A percentile compares a stretch with the other conserved stretches of the same genome.
Evolutionary conservation across 257 asterid genomes (phyloP).

Genomic region (Misopates orontium): DNA sequence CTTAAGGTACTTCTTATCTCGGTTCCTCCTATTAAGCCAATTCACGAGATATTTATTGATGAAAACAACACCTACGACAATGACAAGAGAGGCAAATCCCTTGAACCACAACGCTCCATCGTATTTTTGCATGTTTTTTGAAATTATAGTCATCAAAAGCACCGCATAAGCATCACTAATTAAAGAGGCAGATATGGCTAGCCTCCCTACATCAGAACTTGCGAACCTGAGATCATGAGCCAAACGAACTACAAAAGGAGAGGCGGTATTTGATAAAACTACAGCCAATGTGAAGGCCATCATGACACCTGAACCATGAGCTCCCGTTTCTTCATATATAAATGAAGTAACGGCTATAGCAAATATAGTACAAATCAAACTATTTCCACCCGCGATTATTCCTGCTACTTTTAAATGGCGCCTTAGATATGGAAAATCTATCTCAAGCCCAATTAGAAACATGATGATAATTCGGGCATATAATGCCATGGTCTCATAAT

Average conservation of each 20-base stretch:
- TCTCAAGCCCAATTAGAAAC: constrained; percentile 91
- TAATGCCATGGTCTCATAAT: constrained; percentile 79
- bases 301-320: constrained; percentile 44
- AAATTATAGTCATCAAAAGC: constrained; percentile 50
- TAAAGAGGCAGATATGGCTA: constrained; percentile 78
- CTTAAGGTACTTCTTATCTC: constrained; percentile 73
- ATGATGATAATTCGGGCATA: constrained; percentile 79
- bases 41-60: constrained; percentile 50
- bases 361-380: constrained; percentile 66
- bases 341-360: constrained; percentile 74
- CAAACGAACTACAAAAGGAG: constrained; percentile 77
- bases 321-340: constrained; percentile 57
- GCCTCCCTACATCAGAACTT: constrained; percentile 72
- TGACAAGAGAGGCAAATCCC: constrained; percentile 41
- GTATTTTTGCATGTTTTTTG: constrained; percentile 36
- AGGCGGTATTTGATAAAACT: constrained; percentile 73
- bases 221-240: constrained; percentile 86
- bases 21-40: constrained; percentile 79
- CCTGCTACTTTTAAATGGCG: constrained; percentile 70
- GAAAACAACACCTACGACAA: constrained; percentile 50
- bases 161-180: constrained; percentile 77
- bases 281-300: constrained; percentile 66
- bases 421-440: constrained; percentile 68
- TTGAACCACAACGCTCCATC: constrained; percentile 37
- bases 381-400: constrained; percentile 60